These are phyloP conservation scores for Daldinia bambusicola DNA, from an alignment of 495 filamentous ascomycete genomes.

Conservation along the genomic window DNA sequence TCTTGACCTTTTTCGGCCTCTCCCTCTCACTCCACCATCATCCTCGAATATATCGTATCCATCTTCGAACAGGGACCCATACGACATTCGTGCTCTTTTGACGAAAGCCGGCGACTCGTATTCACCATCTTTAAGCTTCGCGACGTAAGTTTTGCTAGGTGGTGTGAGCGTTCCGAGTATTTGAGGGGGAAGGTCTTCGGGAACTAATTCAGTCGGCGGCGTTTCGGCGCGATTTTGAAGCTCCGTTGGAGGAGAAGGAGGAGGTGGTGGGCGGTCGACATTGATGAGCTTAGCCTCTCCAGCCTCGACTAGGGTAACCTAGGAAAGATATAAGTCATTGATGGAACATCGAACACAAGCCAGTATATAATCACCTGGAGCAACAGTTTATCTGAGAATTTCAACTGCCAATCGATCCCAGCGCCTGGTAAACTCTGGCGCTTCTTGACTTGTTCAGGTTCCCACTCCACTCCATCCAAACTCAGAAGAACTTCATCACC, in stretches of 20 bases:
- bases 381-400: conserved; percentile 65
- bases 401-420: conserved; percentile 78
- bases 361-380: conserved; percentile 63
- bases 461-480: conserved; percentile 72
- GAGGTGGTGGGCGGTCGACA: conserved; percentile 57
- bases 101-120: conserved; percentile 84
- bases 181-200: conserved; percentile 11
- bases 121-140: conserved; percentile 49
- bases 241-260: conserved; percentile 38
- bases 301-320: conserved; percentile 52
- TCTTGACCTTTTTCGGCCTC: conserved; percentile 74
- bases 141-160: conserved; percentile 26
- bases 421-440: conserved; percentile 69
- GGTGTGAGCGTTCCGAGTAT: conserved; percentile 37
- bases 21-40: conserved; percentile 72
- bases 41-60: conserved; percentile 75
- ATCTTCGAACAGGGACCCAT: conserved; percentile 66
- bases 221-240: conserved; percentile 18
- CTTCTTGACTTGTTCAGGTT: conserved; percentile 59
- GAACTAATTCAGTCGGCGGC: conserved; percentile 20
- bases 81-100: conserved; percentile 69
- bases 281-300: conserved; percentile 52
- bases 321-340: conserved; percentile 19
- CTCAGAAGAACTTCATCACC: conserved; percentile 78
- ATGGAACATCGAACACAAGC: background rate